Evolutionary conservation across 2,329 filamentous ascomycete species (phyloP), one percentile per base, ranked within the genome.

Genomic region (Colletotrichum musae): DNA sequence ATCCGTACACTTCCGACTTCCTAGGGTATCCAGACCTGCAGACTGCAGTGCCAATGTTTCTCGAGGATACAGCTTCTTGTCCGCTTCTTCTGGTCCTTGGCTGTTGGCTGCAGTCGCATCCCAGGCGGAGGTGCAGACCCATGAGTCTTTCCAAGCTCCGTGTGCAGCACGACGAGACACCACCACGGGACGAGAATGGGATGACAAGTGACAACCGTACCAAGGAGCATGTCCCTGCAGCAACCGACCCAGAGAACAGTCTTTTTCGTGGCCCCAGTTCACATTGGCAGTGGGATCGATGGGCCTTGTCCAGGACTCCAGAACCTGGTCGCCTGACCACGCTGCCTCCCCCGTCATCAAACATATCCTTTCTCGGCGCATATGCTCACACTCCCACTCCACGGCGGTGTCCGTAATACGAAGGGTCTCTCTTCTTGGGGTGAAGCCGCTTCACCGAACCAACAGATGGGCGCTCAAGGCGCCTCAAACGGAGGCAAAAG

Each of bases 151-250:
- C 36, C 32, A 36, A 56, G 58, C 15, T 9, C n/a, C 50, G 57
- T 41, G 54, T 28, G 28, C 39, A 13, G 32, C 43, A 32, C 48
- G 13, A 39, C 50, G 12, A 21, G 41, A 15, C 43, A 50, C 36
- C 16, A 45, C 26, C 26, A 16, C 28, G 16, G 5, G 26, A 24
- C 6, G 21, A 12, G 50, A 32, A 39, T 52, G 57, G 16, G 36
- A 41, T 60, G 41, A 13, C 9, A 36, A 16, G 28, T 60, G 41
- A 13, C 9, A 36, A 16, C 57, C 39, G 39, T 15, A 28, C 15
- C 43, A 26, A 21, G 24, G 16, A 47, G 26, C 56, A 16, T 28
- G 43, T 48, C 57, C 57, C 57, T 66, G 50, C 50, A 18, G 50
- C 41, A 61, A 26, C 41, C 21, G 39, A 59, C 62, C 21, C 58